phyloP scores from a whole-genome alignment of 2,329 filamentous ascomycete species.

The Pestalotiopsis fici region DNA sequence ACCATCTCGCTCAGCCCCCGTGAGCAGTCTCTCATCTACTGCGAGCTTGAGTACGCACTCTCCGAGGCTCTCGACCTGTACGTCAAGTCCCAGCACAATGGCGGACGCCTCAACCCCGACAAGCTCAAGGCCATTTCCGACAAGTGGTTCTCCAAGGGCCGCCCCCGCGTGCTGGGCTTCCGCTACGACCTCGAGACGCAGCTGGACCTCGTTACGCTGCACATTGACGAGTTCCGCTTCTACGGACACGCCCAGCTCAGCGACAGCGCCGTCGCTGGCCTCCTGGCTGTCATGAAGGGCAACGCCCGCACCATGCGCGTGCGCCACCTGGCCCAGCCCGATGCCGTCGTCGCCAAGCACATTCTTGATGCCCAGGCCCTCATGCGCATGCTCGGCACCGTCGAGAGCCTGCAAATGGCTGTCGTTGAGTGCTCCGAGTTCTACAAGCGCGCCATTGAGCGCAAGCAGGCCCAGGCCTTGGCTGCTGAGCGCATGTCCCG shows the following conservation, averaged over 20 bases:
- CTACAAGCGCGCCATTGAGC: conserved; percentile 53
- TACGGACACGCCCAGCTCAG: conserved; percentile 48
- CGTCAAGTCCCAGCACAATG: conserved; percentile 52
- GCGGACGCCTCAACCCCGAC: conserved; percentile 53
- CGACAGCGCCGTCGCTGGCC: conserved; percentile 42
- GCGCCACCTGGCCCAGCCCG: conserved; percentile 59
- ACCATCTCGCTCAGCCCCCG: conserved; percentile 54
- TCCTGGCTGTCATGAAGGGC: conserved; percentile 53
- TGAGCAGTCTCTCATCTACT: conserved; percentile 60
- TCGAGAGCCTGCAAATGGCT: conserved; percentile 43
- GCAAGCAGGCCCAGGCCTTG: conserved; percentile 32
- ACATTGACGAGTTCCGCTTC: conserved; percentile 55
- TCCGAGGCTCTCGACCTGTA: conserved; percentile 52
- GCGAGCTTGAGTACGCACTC: conserved; percentile 59
- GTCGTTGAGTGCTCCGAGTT: conserved; percentile 54
- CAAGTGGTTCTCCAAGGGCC: conserved; percentile 52
- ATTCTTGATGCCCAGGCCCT: conserved; percentile 54
- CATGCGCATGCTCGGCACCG: conserved; percentile 48
- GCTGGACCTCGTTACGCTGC: conserved; percentile 53
- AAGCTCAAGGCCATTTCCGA: conserved; percentile 54
- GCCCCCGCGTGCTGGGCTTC: conserved; percentile 56
- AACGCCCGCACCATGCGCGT: conserved; percentile 55
- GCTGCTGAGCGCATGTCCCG: background rate
- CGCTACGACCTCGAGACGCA: conserved; percentile 63
- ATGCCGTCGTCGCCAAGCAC: conserved; percentile 59